A percentile compares a stretch with the other conserved stretches of the same genome.
These are phyloP conservation scores for Phlyctochytrium planicorne DNA, from an alignment of 192 early-diverging fungal species.

Conservation along the genomic window DNA sequence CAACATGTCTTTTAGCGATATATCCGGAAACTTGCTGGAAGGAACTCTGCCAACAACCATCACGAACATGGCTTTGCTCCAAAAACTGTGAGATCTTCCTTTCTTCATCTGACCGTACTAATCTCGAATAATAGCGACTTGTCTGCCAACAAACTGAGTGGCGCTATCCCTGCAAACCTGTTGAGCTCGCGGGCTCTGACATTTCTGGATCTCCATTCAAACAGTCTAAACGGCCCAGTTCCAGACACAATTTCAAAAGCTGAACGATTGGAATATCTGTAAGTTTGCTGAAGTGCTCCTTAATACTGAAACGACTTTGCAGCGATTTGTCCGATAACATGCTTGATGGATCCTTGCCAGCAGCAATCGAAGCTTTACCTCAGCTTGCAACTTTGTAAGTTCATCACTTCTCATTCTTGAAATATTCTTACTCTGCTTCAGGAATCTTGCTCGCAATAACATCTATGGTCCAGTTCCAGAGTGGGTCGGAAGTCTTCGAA, in stretches of 20 bases:
- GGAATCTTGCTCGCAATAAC: not conserved
- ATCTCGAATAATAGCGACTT: not conserved
- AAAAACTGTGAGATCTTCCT: not conserved
- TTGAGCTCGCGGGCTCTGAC: no score
- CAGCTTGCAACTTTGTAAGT: not conserved
- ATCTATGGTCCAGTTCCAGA: not conserved
- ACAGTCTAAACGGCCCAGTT: not conserved
- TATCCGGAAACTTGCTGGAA: not conserved
- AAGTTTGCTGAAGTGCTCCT: no score
- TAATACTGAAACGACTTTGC: no score
- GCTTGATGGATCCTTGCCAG: not conserved
- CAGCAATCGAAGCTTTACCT: not conserved
- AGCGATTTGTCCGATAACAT: not conserved
- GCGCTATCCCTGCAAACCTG: not conserved
- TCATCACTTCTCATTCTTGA: not conserved
- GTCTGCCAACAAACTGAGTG: not conserved
- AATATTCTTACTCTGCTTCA: not conserved
- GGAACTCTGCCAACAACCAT: not conserved
- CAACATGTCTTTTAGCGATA: no score
- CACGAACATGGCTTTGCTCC: not conserved
- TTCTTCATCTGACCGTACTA: not conserved
- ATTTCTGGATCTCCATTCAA: not conserved
- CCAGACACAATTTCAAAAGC: not conserved
- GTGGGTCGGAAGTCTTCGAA: not conserved
- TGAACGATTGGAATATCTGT: not conserved